These are phyloP conservation scores for Neofusicoccum ribis DNA, from an alignment of 2,329 filamentous ascomycete genomes.

Conservation along the genomic window DNA sequence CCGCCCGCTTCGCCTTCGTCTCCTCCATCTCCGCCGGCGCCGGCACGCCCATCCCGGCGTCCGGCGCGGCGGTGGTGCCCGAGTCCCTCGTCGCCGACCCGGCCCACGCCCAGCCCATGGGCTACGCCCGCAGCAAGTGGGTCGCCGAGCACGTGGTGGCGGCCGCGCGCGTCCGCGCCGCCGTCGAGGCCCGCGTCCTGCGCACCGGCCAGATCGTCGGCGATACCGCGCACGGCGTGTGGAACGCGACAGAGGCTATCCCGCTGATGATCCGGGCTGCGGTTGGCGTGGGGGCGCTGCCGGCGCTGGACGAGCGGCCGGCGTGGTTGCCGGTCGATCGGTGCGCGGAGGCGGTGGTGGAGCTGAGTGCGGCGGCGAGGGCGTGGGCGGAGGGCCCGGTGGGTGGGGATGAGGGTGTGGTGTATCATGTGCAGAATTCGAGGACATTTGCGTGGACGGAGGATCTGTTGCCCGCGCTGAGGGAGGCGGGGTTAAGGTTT, in stretches of 20 bases:
- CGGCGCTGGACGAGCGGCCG: conserved; percentile 44
- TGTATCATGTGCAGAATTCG: conserved; percentile 55
- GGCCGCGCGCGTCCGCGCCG: neutral
- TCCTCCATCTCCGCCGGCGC: conserved; percentile 48
- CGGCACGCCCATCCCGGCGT: conserved; percentile 35
- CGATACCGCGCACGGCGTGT: conserved; percentile 47
- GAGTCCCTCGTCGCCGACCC: conserved; percentile 41
- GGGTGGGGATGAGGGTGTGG: neutral
- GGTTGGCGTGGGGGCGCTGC: conserved; percentile 47
- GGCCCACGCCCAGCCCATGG: conserved; percentile 49
- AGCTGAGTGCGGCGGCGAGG: conserved; percentile 29
- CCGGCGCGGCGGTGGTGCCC: conserved; percentile 21
- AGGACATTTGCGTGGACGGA: conserved; percentile 52
- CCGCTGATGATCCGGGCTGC: conserved; percentile 52
- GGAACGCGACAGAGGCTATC: conserved; percentile 54
- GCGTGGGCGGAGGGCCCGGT: neutral
- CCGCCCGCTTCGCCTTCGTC: conserved; percentile 47
- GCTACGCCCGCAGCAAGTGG: conserved; percentile 54
- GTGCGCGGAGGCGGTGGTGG: conserved; percentile 44
- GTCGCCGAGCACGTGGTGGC: conserved; percentile 50
- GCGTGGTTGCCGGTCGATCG: conserved; percentile 43
- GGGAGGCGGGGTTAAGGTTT: conserved; percentile 40
- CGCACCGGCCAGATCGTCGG: conserved; percentile 51
- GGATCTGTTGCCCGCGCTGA: conserved; percentile 55
- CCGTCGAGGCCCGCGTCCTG: conserved; percentile 36